Conservation (phyloP, 2,329 filamentous ascomycete genomes). For the Microdochium bolleyi region DNA sequence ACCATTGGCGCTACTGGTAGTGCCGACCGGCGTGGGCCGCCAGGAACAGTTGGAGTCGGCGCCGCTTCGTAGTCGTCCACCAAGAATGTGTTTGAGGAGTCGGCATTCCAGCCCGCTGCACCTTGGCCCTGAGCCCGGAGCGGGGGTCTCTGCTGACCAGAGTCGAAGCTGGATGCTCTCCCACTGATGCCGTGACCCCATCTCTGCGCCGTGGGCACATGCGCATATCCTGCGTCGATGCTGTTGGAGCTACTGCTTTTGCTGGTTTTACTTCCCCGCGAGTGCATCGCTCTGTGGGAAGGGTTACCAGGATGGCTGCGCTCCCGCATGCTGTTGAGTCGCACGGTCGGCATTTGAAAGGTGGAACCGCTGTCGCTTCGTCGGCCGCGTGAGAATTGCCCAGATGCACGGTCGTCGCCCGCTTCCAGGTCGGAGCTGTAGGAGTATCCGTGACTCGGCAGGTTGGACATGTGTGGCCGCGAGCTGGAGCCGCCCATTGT, state of each 20-base stretch:
- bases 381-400: slow-evolving; percentile 46
- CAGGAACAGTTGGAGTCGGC: slow-evolving; percentile 77
- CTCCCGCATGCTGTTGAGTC: slow-evolving; percentile 57
- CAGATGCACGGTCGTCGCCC: slow-evolving; percentile 47
- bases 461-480: slow-evolving; percentile 10
- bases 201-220: slow-evolving; percentile 49
- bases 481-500: slow-evolving; percentile 17
- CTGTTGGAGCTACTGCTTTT: slow-evolving; percentile 65
- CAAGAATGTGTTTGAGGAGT: slow-evolving; percentile 40
- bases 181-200: slow-evolving; percentile 43
- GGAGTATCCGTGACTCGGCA: slow-evolving; percentile 35
- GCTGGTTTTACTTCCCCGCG: slow-evolving; percentile 55
- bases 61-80: slow-evolving; percentile 68
- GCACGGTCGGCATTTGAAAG: slow-evolving; percentile 50
- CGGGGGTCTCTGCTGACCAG: slow-evolving; percentile 37
- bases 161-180: slow-evolving; percentile 70
- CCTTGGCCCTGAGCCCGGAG: slow-evolving; percentile 14
- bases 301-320: slow-evolving; percentile 25
- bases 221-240: slow-evolving; percentile 55
- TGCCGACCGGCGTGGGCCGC: slow-evolving; percentile 55
- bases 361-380: slow-evolving; percentile 78
- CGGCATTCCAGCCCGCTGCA: slow-evolving; percentile 32
- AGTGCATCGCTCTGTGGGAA: slow-evolving; percentile 38
- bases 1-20: background rate
- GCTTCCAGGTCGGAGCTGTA: slow-evolving; percentile 55